Conservation (phyloP, 129 eudicot genomes). For the Ambrosia trifida region DNA sequence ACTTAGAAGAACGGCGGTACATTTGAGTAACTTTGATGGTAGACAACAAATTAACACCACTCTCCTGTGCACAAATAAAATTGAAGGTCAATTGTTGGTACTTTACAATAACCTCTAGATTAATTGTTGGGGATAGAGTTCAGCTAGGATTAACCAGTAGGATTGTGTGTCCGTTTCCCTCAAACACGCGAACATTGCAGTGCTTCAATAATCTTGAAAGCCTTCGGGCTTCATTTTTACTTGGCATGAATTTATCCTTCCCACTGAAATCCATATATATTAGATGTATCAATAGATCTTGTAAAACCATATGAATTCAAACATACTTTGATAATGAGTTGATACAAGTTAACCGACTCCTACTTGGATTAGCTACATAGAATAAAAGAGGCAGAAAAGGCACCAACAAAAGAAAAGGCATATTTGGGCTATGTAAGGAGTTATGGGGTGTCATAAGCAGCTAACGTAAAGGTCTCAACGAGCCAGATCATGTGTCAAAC, state of each 20-base stretch:
- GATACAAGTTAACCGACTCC: no score
- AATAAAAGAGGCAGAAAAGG: no score
- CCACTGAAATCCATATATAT: conserved; percentile 58
- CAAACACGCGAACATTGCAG: conserved; percentile 59
- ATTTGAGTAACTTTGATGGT: conserved; percentile 51
- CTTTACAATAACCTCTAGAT: neutral
- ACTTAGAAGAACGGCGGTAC: conserved; percentile 60
- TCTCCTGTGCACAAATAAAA: conserved; percentile 64
- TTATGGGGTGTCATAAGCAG: no score
- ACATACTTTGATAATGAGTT: neutral
- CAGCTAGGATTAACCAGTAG: conserved; percentile 48
- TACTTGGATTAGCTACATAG: no score
- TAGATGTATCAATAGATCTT: neutral
- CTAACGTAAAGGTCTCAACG: no score
- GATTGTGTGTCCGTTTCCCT: conserved; percentile 74
- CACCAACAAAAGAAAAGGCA: no score
- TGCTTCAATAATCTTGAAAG: conserved; percentile 52
- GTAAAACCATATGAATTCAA: neutral
- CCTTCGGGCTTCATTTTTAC: conserved; percentile 66
- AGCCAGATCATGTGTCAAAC: no score
- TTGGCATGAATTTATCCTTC: conserved; percentile 70
- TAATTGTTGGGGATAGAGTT: neutral
- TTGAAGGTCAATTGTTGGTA: neutral
- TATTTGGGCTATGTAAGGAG: no score
- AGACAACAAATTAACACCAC: conserved; percentile 66